Conservation (phyloP, 2,329 filamentous ascomycete genomes). For the Neopestalotiopsis rosae region DNA sequence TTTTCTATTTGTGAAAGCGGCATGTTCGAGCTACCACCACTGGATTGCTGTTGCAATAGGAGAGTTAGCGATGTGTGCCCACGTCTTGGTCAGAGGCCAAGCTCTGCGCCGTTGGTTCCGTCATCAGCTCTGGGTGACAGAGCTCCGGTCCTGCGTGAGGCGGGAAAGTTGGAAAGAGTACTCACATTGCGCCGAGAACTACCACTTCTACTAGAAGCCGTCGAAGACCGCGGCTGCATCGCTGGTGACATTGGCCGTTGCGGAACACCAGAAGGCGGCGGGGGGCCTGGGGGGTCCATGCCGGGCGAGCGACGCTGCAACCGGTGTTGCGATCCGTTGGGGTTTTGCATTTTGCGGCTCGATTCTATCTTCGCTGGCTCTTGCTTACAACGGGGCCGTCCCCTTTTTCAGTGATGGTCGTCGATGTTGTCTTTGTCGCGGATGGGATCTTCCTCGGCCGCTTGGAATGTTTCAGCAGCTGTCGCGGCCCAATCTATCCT, state of each 20-base stretch:
- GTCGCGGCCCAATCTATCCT: conserved; percentile 12
- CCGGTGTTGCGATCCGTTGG: conserved; percentile 56
- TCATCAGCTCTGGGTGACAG: neutral
- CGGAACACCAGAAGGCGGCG: conserved; percentile 55
- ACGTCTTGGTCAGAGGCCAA: neutral
- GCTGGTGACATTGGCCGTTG: conserved; percentile 65
- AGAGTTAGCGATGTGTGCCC: neutral
- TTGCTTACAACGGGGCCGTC: neutral
- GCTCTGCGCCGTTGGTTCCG: neutral
- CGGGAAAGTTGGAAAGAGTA: conserved; percentile 32
- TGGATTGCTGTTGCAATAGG: conserved; percentile 39
- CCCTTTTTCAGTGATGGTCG: conserved; percentile 10
- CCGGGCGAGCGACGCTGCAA: conserved; percentile 69
- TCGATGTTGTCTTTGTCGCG: conserved; percentile 29
- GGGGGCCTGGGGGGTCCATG: conserved; percentile 58
- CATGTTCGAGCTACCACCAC: conserved; percentile 73
- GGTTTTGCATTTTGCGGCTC: conserved; percentile 53
- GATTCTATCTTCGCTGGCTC: neutral
- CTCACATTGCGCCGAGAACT: conserved; percentile 64
- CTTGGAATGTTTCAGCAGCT: conserved; percentile 7
- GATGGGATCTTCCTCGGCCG: neutral
- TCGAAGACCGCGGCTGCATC: conserved; percentile 67
- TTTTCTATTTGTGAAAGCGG: conserved; percentile 96
- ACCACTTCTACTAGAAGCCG: conserved; percentile 67
- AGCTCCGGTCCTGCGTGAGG: neutral